Evolutionary conservation across 129 eudicot genomes (phyloP), one percentile per base, ranked within the genome.

Genomic region (Escallonia rubra): DNA sequence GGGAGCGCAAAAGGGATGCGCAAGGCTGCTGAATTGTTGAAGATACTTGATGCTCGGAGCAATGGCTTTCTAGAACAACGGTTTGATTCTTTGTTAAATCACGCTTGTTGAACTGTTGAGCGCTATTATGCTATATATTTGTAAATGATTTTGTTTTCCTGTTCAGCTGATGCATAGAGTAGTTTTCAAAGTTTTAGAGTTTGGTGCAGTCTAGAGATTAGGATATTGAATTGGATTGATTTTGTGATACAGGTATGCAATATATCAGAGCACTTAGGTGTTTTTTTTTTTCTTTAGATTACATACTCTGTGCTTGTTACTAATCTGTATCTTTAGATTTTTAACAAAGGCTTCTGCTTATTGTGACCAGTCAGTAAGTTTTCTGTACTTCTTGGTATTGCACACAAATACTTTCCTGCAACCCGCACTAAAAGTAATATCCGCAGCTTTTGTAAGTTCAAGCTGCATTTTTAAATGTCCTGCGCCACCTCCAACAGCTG

Each of bases 1-100:
- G 98, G 98, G 59, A 84, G 78, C 66, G 60, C 66, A 2, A 93
- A 89, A 63, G 98, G 90, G 80, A 89, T 67, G 81, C 60, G 49
- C 47, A 93, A 86, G 79, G 98, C 96, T 3, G 10, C 5, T 12
- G 85, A 73, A 12, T 65, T 93, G 76, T 67, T 89, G 78, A 89
- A 79, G 48, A 40, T 78, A 41, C 77, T 91, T 44, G 86, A 85
- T 40, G 59, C 76, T 64, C 79, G 65, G 43, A 43, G 43, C 43
- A 59, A 68, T 56, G 59, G 43, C 38, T 46, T 70, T 46, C 74
- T 68, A 48, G 82, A 72, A 7, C 15, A 58, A 62, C 72, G 72
- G 34, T 70, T 72, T 44, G 72, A 55, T 3, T 72, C 53, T 59
- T 78, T 71, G 58, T 71, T 52, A 15, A 70, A 65, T 6, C 65